Evolutionary conservation across 306 rosid species (phyloP), one percentile per base, ranked within the genome.

Genomic region (Quercus ilex): DNA sequence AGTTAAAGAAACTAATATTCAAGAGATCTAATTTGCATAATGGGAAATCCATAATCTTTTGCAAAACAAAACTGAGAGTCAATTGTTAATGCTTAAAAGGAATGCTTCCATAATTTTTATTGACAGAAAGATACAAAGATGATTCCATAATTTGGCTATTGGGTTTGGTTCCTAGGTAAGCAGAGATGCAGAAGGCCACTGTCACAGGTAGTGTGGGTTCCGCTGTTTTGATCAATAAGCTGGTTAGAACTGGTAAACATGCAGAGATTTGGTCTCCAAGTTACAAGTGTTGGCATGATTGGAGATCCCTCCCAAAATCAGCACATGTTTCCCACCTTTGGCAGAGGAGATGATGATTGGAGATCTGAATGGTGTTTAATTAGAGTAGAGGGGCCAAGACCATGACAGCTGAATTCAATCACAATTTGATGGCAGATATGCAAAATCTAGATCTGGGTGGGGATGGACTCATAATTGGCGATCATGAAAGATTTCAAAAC

Each of bases 201-300:
- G 85, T 89, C 53, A 80, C 38, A 77, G 88, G 96, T 49, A 76
- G 9, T 74, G 89, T 84, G 38, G 80, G 87, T 65, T 78, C 89
- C 43, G 35, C 86, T 21, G 82, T 79, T 78, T 78, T 89, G 87
- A 83, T 88, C 59, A 69, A 81, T 25, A 86, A 80, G 81, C 79
- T 89, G 79, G 79, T 49, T 38, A 88, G 56, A 78, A 72, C 77
- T 49, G 91, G 38, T 33, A 33, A 33, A 33, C 38, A 5, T 33
- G 38, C 38, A 33, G 38, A 33, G 38, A 33, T 33, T 33, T 33
- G 38, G 38, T 33, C 38, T 33, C 38, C 38, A 5, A 33, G 38
- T 33, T 33, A 33, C 38, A 33, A 33, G 6, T 33, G 6, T 33
- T 33, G 38, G 38, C 38, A 33, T 33, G 1, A 33, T 33, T 33